A percentile compares a stretch with the other conserved stretches of the same genome.
Evolutionary conservation across 345 rosid genomes (phyloP).

Genomic region (Hibiscus tridactylites): DNA sequence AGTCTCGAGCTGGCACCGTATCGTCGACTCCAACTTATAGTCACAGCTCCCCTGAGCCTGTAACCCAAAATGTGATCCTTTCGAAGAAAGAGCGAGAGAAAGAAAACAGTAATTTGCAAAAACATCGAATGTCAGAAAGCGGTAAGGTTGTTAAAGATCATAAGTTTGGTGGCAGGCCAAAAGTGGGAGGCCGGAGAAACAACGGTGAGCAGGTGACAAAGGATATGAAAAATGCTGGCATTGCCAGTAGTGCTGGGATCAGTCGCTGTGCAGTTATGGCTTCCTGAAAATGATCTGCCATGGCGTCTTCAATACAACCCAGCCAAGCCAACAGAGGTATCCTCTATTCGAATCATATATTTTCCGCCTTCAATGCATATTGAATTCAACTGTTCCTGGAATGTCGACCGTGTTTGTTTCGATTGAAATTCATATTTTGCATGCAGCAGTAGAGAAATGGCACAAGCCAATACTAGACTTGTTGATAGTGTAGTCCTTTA

Average conservation of each 20-base stretch:
- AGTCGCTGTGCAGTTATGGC: conserved; percentile 34
- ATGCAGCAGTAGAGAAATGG: neutral
- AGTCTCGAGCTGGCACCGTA: conserved; percentile 13
- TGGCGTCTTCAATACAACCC: neutral
- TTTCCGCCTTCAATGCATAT: neutral
- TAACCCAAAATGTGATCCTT: conserved; percentile 7
- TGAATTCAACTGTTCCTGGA: neutral
- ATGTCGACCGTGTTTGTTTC: neutral
- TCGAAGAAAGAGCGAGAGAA: conserved; percentile 23
- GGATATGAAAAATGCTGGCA: conserved; percentile 27
- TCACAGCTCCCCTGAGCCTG: conserved; percentile 8
- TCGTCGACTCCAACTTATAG: conserved; percentile 10
- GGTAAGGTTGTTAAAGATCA: conserved; percentile 16
- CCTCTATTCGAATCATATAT: neutral
- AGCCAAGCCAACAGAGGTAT: neutral
- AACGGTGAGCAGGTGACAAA: conserved; percentile 28
- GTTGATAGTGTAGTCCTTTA: neutral
- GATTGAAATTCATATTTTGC: neutral
- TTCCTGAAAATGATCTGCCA: conserved; percentile 21
- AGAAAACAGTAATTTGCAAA: conserved; percentile 17
- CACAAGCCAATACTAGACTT: neutral
- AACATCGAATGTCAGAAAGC: conserved; percentile 12
- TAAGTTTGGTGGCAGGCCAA: conserved; percentile 19
- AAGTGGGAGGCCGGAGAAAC: conserved; percentile 20
- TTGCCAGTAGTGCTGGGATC: conserved; percentile 21